Base-by-base conservation (phyloP, 1,284 basidiomycete genomes). In the Sporisorium scitamineum region DNA sequence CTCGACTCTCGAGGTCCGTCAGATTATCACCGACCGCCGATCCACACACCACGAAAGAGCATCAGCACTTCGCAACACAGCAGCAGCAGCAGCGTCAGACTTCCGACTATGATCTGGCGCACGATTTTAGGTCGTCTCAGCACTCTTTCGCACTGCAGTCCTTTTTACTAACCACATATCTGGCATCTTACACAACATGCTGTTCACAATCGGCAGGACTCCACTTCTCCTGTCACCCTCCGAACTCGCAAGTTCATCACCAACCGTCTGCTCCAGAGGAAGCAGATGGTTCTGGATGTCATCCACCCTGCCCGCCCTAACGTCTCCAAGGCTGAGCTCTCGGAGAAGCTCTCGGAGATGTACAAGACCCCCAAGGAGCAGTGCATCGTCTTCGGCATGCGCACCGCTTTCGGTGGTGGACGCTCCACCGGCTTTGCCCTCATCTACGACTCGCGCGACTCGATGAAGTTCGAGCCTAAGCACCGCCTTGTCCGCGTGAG, bases 161-260 rank as follows among this genome's bases (percentile, higher is more conserved):
- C 39, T 20, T 47, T 18, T 24, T 10, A 52, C 66, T 69, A 31
- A 61, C 54, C 52, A 50, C 32, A 24, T 39, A 29, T 14, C 29
- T 20, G 34, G 45, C 54, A 26, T 9, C 24, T 31, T 11, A 22
- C 54, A 1, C 8, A 9, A 39, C 14, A n/a, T 41, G 6, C 31
- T 24, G 9, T 20, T 37, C 31, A 18, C 39, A 18, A 20, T 52
- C 50, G 42, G 39, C 64, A 85, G 87, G 95, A 95, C 88, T 90
- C 89, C 87, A 89, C 90, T 88, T 92, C 95, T 87, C 93, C 96
- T 82, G 91, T 99, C 84, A 99, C 97, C 81, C 90, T 99, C 87
- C 94, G 97, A 85, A 98, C 97, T 68, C 93, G 96, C 88, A 98
- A 99, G 90, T 99, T 99, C 90, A 94, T 98, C 88, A 97, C 95